Base-by-base conservation (phyloP, 305 asterid species). In the Andrographis paniculata region DNA sequence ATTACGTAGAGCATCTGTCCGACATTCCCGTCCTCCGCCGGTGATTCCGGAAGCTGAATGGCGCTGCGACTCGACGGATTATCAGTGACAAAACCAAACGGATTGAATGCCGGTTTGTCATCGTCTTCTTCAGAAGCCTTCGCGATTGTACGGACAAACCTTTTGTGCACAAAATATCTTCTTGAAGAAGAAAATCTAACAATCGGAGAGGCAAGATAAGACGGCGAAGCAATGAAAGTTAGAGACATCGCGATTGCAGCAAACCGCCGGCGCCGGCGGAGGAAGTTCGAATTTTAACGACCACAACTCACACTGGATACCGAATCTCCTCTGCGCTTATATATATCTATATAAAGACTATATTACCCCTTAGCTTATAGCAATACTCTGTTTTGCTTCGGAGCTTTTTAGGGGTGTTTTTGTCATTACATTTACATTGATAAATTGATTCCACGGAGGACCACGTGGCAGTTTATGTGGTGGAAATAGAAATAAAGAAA, bases 1-100 rank as follows among this genome's bases (percentile, higher is more conserved):
- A 46, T 68, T 76, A 89, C 95, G 53, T 82, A 74, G 56, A 82
- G 91, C 94, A 89, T 66, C 72, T 89, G 98, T 36, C 98, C 96
- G 35, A 86, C 98, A 54, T 89, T 89, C 52, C 96, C 94, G 53
- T 85, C 95, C 70, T 89, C 98, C 7, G 98, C 98, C 0, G 98
- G 98, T 16, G 83, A 69, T 53, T 82, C 93, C 5, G 94, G 93
- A 46, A 89, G 81, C 77, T 88, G 97, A 64, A 88, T 88, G 24
- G 97, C 98, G 64, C 71, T 72, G 31, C 92, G 75, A 48, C 95
- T 89, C 2, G 98, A 89, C 16, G 88, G 88, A 65, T 89, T 89
- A 51, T 89, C 92, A 14, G 98, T 89, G 59, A 85, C 94, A 69
- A 89, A 89, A 1, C 98, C 96, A 59, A 89, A 85, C 11, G 98